Percentiles rank a stretch among this genome's conserved stretches.
Conservation (phyloP, 768 basidiomycete genomes). For the Lentinula boryana region DNA sequence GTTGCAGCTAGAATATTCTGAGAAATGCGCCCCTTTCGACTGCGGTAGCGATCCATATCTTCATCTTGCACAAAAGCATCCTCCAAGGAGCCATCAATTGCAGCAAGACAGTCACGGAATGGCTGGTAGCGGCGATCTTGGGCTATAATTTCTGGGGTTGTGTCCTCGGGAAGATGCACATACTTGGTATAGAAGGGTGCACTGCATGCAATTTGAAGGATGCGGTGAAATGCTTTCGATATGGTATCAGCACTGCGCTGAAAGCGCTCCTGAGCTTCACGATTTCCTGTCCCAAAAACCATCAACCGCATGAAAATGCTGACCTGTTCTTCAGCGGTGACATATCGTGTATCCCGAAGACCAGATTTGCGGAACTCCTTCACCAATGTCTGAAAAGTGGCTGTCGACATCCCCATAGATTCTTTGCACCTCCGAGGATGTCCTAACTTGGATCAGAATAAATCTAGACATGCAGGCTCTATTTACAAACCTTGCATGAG, state of each 20-base stretch:
- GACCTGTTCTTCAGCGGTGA: slow-evolving; percentile 27
- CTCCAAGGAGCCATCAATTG: slow-evolving; percentile 22
- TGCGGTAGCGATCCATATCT: slow-evolving; percentile 15
- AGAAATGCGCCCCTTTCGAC: slow-evolving; percentile 14
- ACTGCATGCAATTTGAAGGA: slow-evolving; percentile 2
- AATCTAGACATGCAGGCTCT: not conserved
- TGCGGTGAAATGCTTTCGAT: slow-evolving; percentile 13
- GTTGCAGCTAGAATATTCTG: slow-evolving; percentile 23
- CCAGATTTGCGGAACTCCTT: slow-evolving; percentile 16
- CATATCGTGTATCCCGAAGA: slow-evolving; percentile 14
- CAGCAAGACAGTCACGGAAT: slow-evolving; percentile 15
- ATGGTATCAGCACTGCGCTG: slow-evolving; percentile 32
- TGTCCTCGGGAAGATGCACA: slow-evolving; percentile 13
- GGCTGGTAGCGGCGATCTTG: slow-evolving; percentile 15
- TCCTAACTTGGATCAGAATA: not conserved
- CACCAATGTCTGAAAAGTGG: slow-evolving; percentile 22
- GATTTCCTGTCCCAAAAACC: slow-evolving; percentile 19
- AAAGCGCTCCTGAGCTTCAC: slow-evolving; percentile 27
- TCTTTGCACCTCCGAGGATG: not conserved
- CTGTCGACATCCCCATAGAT: slow-evolving; percentile 20
- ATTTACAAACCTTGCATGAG: not conserved
- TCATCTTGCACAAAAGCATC: slow-evolving; percentile 10
- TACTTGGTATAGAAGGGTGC: slow-evolving; percentile 18
- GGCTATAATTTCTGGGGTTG: slow-evolving; percentile 9
- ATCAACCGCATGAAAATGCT: slow-evolving; percentile 28